Base-by-base conservation (phyloP, 140 eudicot species). In the Ambrosia hybrid region DNA sequence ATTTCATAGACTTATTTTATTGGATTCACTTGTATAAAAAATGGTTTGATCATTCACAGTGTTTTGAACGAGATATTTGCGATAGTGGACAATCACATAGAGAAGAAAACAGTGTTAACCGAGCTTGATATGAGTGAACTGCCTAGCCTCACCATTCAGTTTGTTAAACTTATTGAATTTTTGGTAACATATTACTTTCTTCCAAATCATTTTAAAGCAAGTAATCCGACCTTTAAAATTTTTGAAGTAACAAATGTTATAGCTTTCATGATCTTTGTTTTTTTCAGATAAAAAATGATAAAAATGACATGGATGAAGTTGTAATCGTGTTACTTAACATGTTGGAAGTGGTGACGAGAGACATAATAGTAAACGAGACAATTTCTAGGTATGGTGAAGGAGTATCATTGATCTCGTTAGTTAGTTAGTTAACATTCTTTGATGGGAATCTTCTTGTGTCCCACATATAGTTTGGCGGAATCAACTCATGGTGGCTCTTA, bases 321-420 rank as follows among this genome's bases (percentile, higher is more conserved):
- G 99, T 88, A 2, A 91, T 95, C 76, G 90, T 85, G 72, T 82
- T 95, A 76, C 97, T 86, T 14, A 84, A 95, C 78, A 95, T 95
- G 99, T 82, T 91, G 45, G 99, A 95, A 86, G 89, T 91, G 66
- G 95, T 94, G 78, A 91, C 97, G 41, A 80, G 99, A 74, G 99
- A 95, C 83, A 95, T 95, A 17, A 91, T 86, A 83, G 83, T 49
- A 15, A 55, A 90, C 6, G 97, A 91, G 65, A 37, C 80, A 60
- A 83, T 91, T 76, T 82, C 87, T 51, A 84, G 95, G 97, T 88
- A 85, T 53, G 43, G 49, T 52, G 45, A 58, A 62, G n/a, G 65
- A 62, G 46, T 57, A 65, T 43, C 8, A 58, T 71, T 17, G 4
- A 58, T 38, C 61, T 58, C 26, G 39, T 26, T 13, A 3, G 33